phyloP scores from a whole-genome alignment of 2,329 filamentous ascomycete genomes.

The Fusarium armeniacum region DNA sequence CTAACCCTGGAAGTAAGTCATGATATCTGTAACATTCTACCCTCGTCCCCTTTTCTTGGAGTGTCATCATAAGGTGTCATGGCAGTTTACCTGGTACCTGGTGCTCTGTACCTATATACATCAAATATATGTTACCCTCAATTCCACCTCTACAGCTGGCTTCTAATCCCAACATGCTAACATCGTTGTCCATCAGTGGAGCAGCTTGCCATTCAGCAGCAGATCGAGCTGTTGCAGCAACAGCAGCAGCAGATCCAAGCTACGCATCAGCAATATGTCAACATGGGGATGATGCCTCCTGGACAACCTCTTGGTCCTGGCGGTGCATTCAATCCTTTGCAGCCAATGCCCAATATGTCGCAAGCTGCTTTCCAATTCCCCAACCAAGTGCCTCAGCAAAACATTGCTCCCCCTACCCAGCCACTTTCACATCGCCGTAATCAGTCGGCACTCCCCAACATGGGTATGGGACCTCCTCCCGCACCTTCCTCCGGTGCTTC shows the following conservation, averaged over 20 bases:
- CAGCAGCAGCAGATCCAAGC: slow-evolving; percentile 98
- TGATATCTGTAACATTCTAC: slow-evolving; percentile 19
- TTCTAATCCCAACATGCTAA: slow-evolving; percentile 38
- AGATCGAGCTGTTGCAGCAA: slow-evolving; percentile 96
- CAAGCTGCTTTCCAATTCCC: slow-evolving; percentile 93
- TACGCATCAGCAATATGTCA: slow-evolving; percentile 96
- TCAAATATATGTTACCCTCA: neutral
- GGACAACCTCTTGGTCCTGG: slow-evolving; percentile 81
- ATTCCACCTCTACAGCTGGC: neutral
- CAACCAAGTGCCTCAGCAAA: slow-evolving; percentile 79
- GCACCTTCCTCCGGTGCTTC: slow-evolving; percentile 93
- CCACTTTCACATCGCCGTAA: slow-evolving; percentile 93
- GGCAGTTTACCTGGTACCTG: slow-evolving; percentile 3
- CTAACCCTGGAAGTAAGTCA: slow-evolving; percentile 73
- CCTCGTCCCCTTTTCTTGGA: slow-evolving; percentile 2
- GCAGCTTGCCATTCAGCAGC: slow-evolving; percentile 96
- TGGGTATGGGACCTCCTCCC: slow-evolving; percentile 88
- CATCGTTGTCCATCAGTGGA: slow-evolving; percentile 75
- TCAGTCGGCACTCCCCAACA: slow-evolving; percentile 94
- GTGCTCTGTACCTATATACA: neutral
- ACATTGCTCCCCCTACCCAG: slow-evolving; percentile 82
- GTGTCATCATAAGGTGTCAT: slow-evolving; percentile 14
- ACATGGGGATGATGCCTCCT: slow-evolving; percentile 93
- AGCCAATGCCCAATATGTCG: slow-evolving; percentile 83
- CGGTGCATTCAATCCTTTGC: slow-evolving; percentile 81